Evolutionary conservation across 352 stramenopile genomes (phyloP), one percentile per base, ranked within the genome.

Genomic region (Phytophthora sojae): DNA sequence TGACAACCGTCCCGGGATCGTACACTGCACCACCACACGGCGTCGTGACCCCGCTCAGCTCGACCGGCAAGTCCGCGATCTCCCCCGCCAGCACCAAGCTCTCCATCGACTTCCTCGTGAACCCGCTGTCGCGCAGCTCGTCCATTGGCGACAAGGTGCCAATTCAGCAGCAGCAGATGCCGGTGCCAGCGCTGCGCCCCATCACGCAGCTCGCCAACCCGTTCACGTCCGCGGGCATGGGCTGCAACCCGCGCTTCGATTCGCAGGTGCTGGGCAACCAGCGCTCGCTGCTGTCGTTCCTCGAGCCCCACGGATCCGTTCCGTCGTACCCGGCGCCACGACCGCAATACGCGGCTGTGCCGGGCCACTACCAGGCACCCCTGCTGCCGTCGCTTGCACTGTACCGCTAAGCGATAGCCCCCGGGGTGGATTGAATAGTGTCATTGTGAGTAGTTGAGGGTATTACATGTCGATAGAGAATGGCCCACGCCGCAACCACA

Each of bases 31-130:
- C 75, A 42, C 49, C 25, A 15, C 30, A 67, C 53, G 32, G 57
- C 30, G 26, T 76, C 61, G 57, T 86, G 35, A 82, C 81, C 3
- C 70, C 69, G 8, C 50, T 58, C 44, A 81, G 63, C 45, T 72
- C 67, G 6, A 57, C 61, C 17, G 29, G 58, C 21, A 63, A 51
- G 25, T 71, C 53, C 4, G 59, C 57, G n/a, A 76, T 75, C 35
- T 83, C 76, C 15, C 73, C 73, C 17, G 63, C 64, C 4, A 79
- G 69, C 17, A 52, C 76, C 35, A 85, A 86, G 59, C 78, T 89
- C 11, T 83, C 82, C 37, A 86, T 91, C 58, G 80, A 88, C 64
- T 92, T 90, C 42, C 67, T 92, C 12, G 64, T 86, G 30, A 87
- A 85, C 71, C 75, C 73, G 52, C 57, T 79, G 14, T 79, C 71